These are phyloP conservation scores for Diaporthe sp. DNA, from an alignment of 2,329 filamentous ascomycete genomes.

Conservation along the genomic window DNA sequence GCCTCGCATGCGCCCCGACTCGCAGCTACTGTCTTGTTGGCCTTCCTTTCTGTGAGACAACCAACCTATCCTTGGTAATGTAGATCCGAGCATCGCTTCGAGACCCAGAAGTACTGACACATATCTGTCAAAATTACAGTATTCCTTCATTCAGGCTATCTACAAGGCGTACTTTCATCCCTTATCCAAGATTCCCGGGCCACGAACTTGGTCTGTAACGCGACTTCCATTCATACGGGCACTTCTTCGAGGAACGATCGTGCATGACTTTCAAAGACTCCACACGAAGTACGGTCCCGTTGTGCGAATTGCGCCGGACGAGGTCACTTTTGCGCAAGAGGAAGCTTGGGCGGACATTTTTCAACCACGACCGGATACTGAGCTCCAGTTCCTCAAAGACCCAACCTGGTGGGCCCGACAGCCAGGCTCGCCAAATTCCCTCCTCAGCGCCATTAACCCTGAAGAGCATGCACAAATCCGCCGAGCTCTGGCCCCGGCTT, in stretches of 20 bases:
- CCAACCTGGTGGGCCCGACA: constrained; percentile 48
- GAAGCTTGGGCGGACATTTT: constrained; percentile 30
- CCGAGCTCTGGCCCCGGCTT: constrained; percentile 45
- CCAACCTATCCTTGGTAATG: too few relatives aligned
- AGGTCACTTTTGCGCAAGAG: constrained; percentile 35
- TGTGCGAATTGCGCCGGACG: constrained; percentile 43
- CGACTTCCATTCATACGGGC: constrained; percentile 41
- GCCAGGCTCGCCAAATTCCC: constrained; percentile 44
- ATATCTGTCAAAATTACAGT: neutral
- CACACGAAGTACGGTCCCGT: constrained; percentile 42
- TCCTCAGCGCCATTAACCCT: constrained; percentile 49
- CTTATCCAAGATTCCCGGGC: constrained; percentile 42
- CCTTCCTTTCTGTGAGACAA: too few relatives aligned
- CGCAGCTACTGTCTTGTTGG: too few relatives aligned
- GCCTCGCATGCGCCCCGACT: too few relatives aligned
- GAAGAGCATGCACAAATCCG: constrained; percentile 46
- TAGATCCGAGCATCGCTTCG: too few relatives aligned
- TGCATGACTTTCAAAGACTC: constrained; percentile 41
- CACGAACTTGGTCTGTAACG: constrained; percentile 39
- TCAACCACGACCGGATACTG: constrained; percentile 4
- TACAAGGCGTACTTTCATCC: constrained; percentile 44
- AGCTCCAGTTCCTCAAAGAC: constrained; percentile 47
- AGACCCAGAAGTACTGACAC: neutral
- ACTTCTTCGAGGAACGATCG: constrained; percentile 42
- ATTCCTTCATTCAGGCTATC: constrained; percentile 36